These are phyloP conservation scores for Lactarius quietus DNA, from an alignment of 768 basidiomycete genomes.

Conservation along the genomic window DNA sequence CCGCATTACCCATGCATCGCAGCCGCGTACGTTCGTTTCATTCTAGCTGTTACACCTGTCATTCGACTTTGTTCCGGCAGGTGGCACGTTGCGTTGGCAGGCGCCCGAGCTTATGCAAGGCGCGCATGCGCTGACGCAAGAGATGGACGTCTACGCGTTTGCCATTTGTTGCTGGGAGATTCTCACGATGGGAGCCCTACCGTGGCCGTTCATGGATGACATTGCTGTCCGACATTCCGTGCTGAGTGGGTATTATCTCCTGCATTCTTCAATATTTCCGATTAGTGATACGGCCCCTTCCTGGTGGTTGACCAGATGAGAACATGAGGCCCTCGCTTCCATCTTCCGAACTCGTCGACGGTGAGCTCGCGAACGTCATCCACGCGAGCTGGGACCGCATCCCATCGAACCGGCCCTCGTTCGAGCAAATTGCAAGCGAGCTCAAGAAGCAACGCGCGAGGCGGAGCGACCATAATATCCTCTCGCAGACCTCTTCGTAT, in stretches of 20 bases:
- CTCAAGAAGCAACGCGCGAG: slow-evolving; percentile 45
- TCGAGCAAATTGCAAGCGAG: slow-evolving; percentile 45
- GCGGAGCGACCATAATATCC: slow-evolving; percentile 29
- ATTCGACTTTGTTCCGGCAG: slow-evolving; percentile 30
- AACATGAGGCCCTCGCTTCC: slow-evolving; percentile 39
- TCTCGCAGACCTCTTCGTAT: background rate
- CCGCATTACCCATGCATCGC: slow-evolving; percentile 48
- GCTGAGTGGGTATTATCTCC: slow-evolving; percentile 35
- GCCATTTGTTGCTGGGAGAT: slow-evolving; percentile 64
- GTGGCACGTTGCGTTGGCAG: slow-evolving; percentile 60
- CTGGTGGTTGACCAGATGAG: slow-evolving; percentile 21
- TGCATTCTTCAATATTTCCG: too few relatives aligned
- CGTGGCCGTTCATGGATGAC: slow-evolving; percentile 53
- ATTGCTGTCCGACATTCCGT: slow-evolving; percentile 50
- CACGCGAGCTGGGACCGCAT: slow-evolving; percentile 54
- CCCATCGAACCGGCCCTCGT: slow-evolving; percentile 50
- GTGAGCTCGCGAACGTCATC: slow-evolving; percentile 44
- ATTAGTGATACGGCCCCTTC: too few relatives aligned
- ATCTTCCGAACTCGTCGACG: slow-evolving; percentile 33
- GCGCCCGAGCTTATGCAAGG: slow-evolving; percentile 64
- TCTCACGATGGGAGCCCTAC: slow-evolving; percentile 56
- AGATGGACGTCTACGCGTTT: slow-evolving; percentile 67
- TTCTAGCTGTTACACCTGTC: background rate
- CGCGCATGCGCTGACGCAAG: slow-evolving; percentile 43
- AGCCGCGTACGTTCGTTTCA: slow-evolving; percentile 30